Percentiles rank a stretch among this genome's conserved stretches.
Evolutionary conservation across 2,329 filamentous ascomycete species (phyloP).

Genomic region (Sclerotinia sclerotiorum): DNA sequence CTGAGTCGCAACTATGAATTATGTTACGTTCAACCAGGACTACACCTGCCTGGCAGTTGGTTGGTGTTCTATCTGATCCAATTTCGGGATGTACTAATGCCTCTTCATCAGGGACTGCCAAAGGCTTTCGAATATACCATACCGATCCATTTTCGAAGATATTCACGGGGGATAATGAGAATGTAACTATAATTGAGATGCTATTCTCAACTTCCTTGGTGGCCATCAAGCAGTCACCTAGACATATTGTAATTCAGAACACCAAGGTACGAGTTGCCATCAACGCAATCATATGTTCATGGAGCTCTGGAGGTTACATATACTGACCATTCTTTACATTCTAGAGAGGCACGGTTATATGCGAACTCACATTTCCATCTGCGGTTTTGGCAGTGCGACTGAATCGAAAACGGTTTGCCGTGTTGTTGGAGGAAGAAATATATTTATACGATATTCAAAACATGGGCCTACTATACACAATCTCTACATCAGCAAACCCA

Average conservation of each 20-base stretch:
- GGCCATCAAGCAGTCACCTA: slow-evolving; percentile 85
- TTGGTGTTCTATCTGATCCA: slow-evolving; percentile 47
- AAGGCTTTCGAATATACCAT: slow-evolving; percentile 93
- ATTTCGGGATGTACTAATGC: slow-evolving; percentile 8
- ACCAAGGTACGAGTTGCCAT: slow-evolving; percentile 69
- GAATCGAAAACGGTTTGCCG: slow-evolving; percentile 90
- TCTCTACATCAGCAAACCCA: slow-evolving; percentile 91
- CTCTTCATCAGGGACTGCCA: slow-evolving; percentile 69
- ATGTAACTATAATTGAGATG: slow-evolving; percentile 97
- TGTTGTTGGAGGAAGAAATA: slow-evolving; percentile 92
- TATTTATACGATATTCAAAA: slow-evolving; percentile 99
- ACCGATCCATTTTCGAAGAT: slow-evolving; percentile 95
- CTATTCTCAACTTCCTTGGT: slow-evolving; percentile 97
- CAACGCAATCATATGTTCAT: neutral
- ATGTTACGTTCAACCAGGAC: slow-evolving; percentile 99
- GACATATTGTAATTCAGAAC: slow-evolving; percentile 93
- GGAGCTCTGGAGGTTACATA: neutral
- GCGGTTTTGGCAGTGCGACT: slow-evolving; percentile 90
- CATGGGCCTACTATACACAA: slow-evolving; percentile 91
- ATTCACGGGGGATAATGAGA: slow-evolving; percentile 90
- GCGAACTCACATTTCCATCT: slow-evolving; percentile 97
- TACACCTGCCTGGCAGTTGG: slow-evolving; percentile 95
- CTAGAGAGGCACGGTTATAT: slow-evolving; percentile 74
- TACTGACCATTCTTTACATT: slow-evolving; percentile 22
- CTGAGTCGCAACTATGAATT: slow-evolving; percentile 76